A percentile compares a stretch with the other conserved stretches of the same genome.
Conservation (phyloP, 2,329 filamentous ascomycete genomes). For the Aspergillus hortae region DNA sequence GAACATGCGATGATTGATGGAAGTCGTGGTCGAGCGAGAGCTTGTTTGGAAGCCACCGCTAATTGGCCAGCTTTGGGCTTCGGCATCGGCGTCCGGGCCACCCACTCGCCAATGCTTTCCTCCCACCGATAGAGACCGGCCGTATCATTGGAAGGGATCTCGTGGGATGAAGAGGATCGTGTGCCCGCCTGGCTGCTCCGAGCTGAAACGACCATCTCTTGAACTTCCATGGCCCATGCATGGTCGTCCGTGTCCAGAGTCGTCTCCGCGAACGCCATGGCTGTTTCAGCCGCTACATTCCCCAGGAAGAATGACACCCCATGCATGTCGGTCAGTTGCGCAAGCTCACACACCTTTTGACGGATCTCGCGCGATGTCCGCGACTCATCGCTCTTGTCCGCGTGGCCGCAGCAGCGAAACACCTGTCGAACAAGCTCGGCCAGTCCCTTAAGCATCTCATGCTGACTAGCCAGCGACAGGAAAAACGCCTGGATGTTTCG, state of each 20-base stretch:
- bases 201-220: slow-evolving; percentile 27
- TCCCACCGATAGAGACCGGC: slow-evolving; percentile 49
- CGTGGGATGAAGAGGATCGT: slow-evolving; percentile 11
- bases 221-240: slow-evolving; percentile 37
- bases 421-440: slow-evolving; percentile 33
- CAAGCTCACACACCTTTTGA: slow-evolving; percentile 23
- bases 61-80: slow-evolving; percentile 17
- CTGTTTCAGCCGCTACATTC: slow-evolving; percentile 36
- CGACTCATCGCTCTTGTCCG: slow-evolving; percentile 18
- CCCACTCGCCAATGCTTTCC: slow-evolving; percentile 56
- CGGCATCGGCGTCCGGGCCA: slow-evolving; percentile 45
- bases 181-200: slow-evolving; percentile 12
- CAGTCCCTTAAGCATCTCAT: slow-evolving; percentile 32
- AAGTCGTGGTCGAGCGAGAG: slow-evolving; percentile 9
- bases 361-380: slow-evolving; percentile 25
- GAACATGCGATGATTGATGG: slow-evolving; percentile 17
- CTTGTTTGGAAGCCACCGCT: slow-evolving; percentile 3
- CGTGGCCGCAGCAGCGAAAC: slow-evolving; percentile 30
- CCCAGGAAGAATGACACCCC: slow-evolving; percentile 28
- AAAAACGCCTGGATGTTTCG: slow-evolving; percentile 29
- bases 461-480: slow-evolving; percentile 23
- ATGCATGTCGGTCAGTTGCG: slow-evolving; percentile 15
- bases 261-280: slow-evolving; percentile 39
- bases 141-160: slow-evolving; percentile 13
- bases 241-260: slow-evolving; percentile 37